phyloP scores from a whole-genome alignment of 345 rosid genomes.

The Laguncularia racemosa region DNA sequence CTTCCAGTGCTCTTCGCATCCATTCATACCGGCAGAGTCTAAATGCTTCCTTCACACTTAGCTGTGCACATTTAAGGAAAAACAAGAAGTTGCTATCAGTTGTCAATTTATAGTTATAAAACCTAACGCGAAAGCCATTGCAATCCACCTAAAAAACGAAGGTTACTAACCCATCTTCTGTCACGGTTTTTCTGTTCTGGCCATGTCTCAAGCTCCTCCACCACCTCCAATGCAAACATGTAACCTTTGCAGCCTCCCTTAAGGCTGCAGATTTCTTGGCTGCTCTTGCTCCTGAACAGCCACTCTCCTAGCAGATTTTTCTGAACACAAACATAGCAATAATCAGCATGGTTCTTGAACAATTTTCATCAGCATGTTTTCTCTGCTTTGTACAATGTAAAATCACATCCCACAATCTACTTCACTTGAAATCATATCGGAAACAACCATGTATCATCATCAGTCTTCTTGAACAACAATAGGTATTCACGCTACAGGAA shows the following conservation, averaged over 20 bases:
- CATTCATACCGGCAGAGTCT: conserved; percentile 71
- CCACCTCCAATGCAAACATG: conserved; percentile 62
- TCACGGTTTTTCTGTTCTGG: conserved; percentile 51
- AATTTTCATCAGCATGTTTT: too few relatives aligned
- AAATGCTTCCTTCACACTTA: conserved; percentile 47
- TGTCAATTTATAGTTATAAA: too few relatives aligned
- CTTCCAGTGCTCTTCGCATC: conserved; percentile 68
- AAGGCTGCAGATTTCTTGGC: conserved; percentile 19
- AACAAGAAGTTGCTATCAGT: too few relatives aligned
- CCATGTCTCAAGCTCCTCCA: conserved; percentile 76
- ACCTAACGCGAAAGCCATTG: too few relatives aligned
- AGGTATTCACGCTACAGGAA: too few relatives aligned
- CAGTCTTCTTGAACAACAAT: too few relatives aligned
- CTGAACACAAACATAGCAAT: conserved; percentile 22
- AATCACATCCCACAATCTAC: too few relatives aligned
- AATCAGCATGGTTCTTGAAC: not conserved
- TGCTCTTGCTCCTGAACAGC: conserved; percentile 67
- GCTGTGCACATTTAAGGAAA: conserved; percentile 19
- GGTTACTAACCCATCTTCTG: conserved; percentile 60
- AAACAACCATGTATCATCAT: too few relatives aligned
- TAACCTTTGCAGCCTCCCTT: conserved; percentile 55
- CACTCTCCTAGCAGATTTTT: conserved; percentile 63
- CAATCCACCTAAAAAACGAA: not conserved
- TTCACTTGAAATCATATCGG: too few relatives aligned
- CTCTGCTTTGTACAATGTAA: too few relatives aligned